A percentile compares a stretch with the other conserved stretches of the same genome.
Evolutionary conservation across 176 grass and related monocot species (phyloP).

Genomic region (Zea luxurians): DNA sequence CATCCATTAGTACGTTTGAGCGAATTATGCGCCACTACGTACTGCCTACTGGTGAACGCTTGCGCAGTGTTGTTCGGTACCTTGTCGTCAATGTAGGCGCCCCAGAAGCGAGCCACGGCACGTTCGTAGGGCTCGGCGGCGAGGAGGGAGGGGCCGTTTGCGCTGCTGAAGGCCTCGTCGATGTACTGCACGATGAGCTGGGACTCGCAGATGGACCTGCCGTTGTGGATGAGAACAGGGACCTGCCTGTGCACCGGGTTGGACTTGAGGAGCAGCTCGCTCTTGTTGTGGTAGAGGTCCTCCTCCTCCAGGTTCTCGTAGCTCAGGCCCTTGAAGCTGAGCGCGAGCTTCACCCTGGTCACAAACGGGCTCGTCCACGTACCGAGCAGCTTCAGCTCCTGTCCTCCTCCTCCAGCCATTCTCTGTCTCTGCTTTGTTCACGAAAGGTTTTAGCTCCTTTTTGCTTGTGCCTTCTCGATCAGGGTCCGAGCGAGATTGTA

Average conservation of each 20-base stretch:
- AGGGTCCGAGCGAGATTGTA: background rate
- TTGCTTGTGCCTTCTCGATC: background rate
- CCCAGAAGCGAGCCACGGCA: conserved; percentile 55
- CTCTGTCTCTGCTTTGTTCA: background rate
- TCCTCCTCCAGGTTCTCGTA: conserved; percentile 19
- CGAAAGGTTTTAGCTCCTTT: background rate
- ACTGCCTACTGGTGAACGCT: background rate
- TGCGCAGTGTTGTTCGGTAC: background rate
- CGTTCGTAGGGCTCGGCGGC: conserved; percentile 41
- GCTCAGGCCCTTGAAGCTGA: conserved; percentile 33
- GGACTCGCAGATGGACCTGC: conserved; percentile 39
- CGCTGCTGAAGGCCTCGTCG: conserved; percentile 35
- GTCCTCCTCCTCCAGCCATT: conserved; percentile 7
- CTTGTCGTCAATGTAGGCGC: conserved; percentile 55
- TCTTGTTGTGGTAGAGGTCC: conserved; percentile 39
- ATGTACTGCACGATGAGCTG: conserved; percentile 54
- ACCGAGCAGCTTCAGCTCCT: conserved; percentile 45
- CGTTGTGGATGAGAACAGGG: conserved; percentile 51
- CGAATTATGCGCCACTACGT: too few relatives aligned
- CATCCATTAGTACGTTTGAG: background rate
- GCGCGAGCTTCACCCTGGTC: conserved; percentile 36
- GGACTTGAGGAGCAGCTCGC: conserved; percentile 47
- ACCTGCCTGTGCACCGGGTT: conserved; percentile 62
- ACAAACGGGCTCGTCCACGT: conserved; percentile 28
- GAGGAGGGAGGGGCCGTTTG: conserved; percentile 5